These are phyloP conservation scores for Aspergillus novoparasiticus DNA, from an alignment of 2,329 filamentous ascomycete genomes.

Conservation along the genomic window DNA sequence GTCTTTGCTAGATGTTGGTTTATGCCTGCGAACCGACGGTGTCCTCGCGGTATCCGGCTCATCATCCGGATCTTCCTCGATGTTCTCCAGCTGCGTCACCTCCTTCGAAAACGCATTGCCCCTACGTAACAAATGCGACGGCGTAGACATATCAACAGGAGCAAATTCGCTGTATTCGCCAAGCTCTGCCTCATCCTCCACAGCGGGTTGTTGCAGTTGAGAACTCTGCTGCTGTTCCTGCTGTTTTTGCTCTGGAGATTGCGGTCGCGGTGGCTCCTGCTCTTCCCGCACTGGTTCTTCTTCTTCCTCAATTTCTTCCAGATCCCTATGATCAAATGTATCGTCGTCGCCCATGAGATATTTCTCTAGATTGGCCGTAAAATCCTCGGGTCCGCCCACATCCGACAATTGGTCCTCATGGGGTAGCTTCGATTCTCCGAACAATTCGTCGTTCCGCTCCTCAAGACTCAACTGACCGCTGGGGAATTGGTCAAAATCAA, in stretches of 20 bases:
- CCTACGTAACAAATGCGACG: slow-evolving; percentile 42
- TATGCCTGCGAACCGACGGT: slow-evolving; percentile 29
- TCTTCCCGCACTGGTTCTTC: slow-evolving; percentile 4
- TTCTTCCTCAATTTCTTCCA: slow-evolving; percentile 17
- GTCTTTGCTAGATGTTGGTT: slow-evolving; percentile 19
- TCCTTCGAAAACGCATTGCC: slow-evolving; percentile 30
- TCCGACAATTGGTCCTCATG: slow-evolving; percentile 39
- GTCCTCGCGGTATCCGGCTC: slow-evolving; percentile 25
- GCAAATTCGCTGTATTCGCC: slow-evolving; percentile 47
- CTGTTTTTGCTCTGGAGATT: slow-evolving; percentile 13
- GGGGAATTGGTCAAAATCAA: slow-evolving; percentile 43
- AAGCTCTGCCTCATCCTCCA: slow-evolving; percentile 35
- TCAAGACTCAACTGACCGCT: slow-evolving; percentile 29
- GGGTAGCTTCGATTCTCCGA: slow-evolving; percentile 28
- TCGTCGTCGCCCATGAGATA: slow-evolving; percentile 38
- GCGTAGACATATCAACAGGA: slow-evolving; percentile 48
- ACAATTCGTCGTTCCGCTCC: slow-evolving; percentile 14
- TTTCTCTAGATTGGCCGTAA: slow-evolving; percentile 45
- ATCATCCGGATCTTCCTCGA: slow-evolving; percentile 38
- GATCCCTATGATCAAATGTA: slow-evolving; percentile 17
- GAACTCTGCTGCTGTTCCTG: slow-evolving; percentile 18
- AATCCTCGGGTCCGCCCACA: slow-evolving; percentile 45
- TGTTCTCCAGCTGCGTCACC: slow-evolving; percentile 38
- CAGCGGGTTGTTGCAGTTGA: slow-evolving; percentile 27
- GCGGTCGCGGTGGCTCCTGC: slow-evolving; percentile 7